These are phyloP conservation scores for Agrocybe chaxingu DNA, from an alignment of 768 basidiomycete genomes.

Conservation along the genomic window DNA sequence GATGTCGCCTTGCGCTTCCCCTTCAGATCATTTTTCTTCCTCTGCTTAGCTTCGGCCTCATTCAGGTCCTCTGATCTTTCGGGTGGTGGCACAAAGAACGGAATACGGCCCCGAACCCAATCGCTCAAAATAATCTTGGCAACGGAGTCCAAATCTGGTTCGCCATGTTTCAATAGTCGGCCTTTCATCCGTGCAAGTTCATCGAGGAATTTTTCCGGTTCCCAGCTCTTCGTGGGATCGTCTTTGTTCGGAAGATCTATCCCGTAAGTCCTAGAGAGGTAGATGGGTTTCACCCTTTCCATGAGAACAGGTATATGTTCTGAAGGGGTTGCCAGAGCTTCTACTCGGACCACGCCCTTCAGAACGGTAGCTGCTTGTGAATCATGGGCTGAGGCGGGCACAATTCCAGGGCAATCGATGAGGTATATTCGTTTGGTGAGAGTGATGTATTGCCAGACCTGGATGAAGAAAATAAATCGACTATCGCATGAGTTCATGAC, in stretches of 20 bases:
- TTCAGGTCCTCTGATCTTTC: constrained; percentile 74
- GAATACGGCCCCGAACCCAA: constrained; percentile 97
- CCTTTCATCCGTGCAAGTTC: constrained; percentile 89
- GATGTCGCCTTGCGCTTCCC: constrained; percentile 52
- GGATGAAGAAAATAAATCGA: constrained; percentile 1
- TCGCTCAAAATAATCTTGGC: constrained; percentile 95
- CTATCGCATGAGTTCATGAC: neutral
- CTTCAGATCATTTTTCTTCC: constrained; percentile 42
- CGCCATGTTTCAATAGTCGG: constrained; percentile 88
- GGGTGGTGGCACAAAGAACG: constrained; percentile 93
- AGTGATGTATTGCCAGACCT: constrained; percentile 99
- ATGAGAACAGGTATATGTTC: constrained; percentile 90
- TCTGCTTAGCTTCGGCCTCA: constrained; percentile 54
- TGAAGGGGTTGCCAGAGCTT: constrained; percentile 88
- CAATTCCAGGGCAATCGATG: constrained; percentile 98
- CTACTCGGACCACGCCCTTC: constrained; percentile 95
- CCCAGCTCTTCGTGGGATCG: constrained; percentile 54
- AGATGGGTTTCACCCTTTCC: constrained; percentile 88
- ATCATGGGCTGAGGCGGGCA: constrained; percentile 90
- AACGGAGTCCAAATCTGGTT: constrained; percentile 88
- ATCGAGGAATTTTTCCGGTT: constrained; percentile 77
- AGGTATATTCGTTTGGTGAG: constrained; percentile 95
- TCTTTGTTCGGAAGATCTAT: constrained; percentile 60
- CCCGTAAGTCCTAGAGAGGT: constrained; percentile 83
- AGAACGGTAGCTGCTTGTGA: constrained; percentile 88